A percentile compares a stretch with the other conserved stretches of the same genome.
Evolutionary conservation across 345 rosid species (phyloP).

Genomic region (Pugionium dolabratum): DNA sequence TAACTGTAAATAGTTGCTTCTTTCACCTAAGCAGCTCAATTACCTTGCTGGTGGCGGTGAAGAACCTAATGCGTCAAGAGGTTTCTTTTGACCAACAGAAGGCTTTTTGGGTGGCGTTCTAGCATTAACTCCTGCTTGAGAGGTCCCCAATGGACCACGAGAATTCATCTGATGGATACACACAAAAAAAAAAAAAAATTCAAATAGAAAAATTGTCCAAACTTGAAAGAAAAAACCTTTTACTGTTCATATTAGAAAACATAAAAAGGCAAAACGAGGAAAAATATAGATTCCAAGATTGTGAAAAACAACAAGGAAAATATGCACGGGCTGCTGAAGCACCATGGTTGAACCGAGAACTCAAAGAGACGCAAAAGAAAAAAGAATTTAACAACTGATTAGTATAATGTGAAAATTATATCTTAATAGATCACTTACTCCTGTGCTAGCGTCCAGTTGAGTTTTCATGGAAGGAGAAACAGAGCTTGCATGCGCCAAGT

Average conservation of each 20-base stretch:
- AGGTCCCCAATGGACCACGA: conserved; percentile 46
- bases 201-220: neutral
- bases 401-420: too few relatives aligned
- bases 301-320: conserved; percentile 8
- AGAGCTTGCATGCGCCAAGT: conserved; percentile 41
- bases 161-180: conserved; percentile 49
- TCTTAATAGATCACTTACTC: too few relatives aligned
- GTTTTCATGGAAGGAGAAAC: conserved; percentile 47
- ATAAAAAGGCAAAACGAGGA: conserved; percentile 10
- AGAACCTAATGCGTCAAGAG: conserved; percentile 56
- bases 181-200: conserved; percentile 17
- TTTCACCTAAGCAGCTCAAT: conserved; percentile 28
- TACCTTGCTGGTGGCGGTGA: conserved; percentile 49
- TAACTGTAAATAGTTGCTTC: conserved; percentile 2
- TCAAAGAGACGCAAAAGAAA: conserved; percentile 6
- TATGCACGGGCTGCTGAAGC: conserved; percentile 1
- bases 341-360: neutral
- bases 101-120: conserved; percentile 59
- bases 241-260: neutral
- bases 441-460: conserved; percentile 46
- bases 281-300: neutral
- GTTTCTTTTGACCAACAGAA: conserved; percentile 69
- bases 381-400: too few relatives aligned
- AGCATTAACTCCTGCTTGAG: conserved; percentile 47
- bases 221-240: neutral